phyloP scores from a whole-genome alignment of 2,329 filamentous ascomycete genomes.

The Xylaria multiplex region DNA sequence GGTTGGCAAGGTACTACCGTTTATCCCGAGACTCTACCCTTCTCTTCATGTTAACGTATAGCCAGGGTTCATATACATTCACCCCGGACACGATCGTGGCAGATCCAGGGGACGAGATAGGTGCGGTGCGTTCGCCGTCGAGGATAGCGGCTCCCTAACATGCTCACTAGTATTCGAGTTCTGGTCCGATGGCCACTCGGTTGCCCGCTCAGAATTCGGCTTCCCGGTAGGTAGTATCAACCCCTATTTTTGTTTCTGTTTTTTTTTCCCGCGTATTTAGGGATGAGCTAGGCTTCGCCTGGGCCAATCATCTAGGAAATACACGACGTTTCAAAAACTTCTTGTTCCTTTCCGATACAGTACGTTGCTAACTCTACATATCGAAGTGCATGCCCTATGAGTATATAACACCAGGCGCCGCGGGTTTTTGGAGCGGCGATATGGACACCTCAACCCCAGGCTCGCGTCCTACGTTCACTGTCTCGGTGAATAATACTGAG shows the following conservation, averaged over 20 bases:
- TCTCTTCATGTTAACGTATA: background rate
- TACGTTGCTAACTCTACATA: background rate
- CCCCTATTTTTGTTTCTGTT: no score
- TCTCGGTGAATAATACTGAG: slow-evolving; percentile 23
- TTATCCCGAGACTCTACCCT: background rate
- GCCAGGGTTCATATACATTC: slow-evolving; percentile 21
- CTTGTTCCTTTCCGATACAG: background rate
- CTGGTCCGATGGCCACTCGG: slow-evolving; percentile 24
- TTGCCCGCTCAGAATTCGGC: slow-evolving; percentile 17
- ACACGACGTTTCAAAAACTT: no score
- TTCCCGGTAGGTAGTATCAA: slow-evolving; percentile 14
- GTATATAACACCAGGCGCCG: background rate
- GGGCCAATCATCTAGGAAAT: no score
- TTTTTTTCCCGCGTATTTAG: background rate
- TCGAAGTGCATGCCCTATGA: slow-evolving; percentile 29
- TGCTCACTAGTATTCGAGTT: slow-evolving; percentile 22
- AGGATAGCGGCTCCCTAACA: background rate
- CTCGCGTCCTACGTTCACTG: slow-evolving; percentile 9
- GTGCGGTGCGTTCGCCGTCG: background rate
- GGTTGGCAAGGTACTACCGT: slow-evolving; percentile 3
- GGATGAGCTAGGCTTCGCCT: no score
- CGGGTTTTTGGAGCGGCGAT: slow-evolving; percentile 21
- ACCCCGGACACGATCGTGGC: slow-evolving; percentile 14
- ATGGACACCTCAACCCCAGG: background rate
- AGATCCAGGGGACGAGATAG: slow-evolving; percentile 10